Evolutionary conservation across 2,329 filamentous ascomycete species (phyloP), one percentile per base, ranked within the genome.

Genomic region (Dothideomycetidae sp.): DNA sequence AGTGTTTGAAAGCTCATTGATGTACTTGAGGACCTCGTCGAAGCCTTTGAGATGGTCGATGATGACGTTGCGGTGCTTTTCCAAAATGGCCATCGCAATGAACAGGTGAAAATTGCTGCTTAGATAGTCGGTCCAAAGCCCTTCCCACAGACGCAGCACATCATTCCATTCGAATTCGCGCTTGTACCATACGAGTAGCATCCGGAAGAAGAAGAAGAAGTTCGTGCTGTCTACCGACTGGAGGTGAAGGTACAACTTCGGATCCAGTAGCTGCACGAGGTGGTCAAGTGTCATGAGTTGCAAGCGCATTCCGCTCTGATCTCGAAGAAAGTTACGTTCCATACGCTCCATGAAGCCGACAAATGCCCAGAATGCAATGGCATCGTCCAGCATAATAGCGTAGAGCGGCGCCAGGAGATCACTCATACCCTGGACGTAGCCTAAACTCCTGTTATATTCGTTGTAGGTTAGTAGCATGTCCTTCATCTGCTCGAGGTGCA

Each of bases 201-300:
- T 96, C 42, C 90, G 81, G 73, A 96, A 98, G 67, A 98, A 96
- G 66, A 98, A 98, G 62, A 98, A 98, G 60, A 98, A 98, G 57
- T 98, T 98, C 15, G 90, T 98, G 52, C 81, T 92, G 51, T 98
- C 92, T 13, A 86, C 82, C 11, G 73, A 77, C 56, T 93, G 75
- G 0, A 98, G 72, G 50, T 98, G 90, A 2, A 81, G 68, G 59
- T 94, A 96, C 5, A 98, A 74, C 54, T 85, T 81, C 0, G 92
- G 90, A 48, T 98, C 90, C 75, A 98, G 86, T 40, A 98, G 82
- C 54, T 93, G 85, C 10, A 96, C 85, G 1, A 98, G 76, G 46
- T 98, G 85, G 53, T 98, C 86, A 3, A 98, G 73, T 0, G 88
- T 85, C 28, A 84, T 67, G 3, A 98, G 76, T 57, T 98, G 92